Conservation (phyloP, 345 rosid species). For the Ceriops zippeliana region DNA sequence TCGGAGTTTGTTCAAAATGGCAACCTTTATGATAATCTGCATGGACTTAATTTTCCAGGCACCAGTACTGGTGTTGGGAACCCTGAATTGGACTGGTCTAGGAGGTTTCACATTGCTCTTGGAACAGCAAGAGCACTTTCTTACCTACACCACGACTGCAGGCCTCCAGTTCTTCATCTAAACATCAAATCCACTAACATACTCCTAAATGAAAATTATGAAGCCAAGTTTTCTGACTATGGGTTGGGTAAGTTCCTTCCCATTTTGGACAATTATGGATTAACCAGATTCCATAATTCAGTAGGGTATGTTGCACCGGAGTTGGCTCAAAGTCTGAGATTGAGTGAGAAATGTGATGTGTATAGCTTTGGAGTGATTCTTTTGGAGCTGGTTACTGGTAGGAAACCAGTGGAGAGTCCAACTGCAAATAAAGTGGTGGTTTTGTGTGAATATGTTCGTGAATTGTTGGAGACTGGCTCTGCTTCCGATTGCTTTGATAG, state of each 20-base stretch:
- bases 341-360: constrained; percentile 86
- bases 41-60: constrained; percentile 49
- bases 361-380: constrained; percentile 91
- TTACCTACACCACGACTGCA: constrained; percentile 89
- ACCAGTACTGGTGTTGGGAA: constrained; percentile 67
- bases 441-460: constrained; percentile 79
- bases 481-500: constrained; percentile 85
- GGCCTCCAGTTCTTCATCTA: constrained; percentile 86
- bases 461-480: constrained; percentile 63
- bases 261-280: constrained; percentile 71
- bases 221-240: constrained; percentile 80
- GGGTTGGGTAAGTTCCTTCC: constrained; percentile 84
- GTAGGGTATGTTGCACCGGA: constrained; percentile 97
- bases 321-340: constrained; percentile 71
- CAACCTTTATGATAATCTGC: constrained; percentile 75
- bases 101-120: constrained; percentile 81
- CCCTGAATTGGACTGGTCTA: constrained; percentile 69
- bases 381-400: constrained; percentile 84
- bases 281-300: constrained; percentile 72
- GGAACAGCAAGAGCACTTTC: constrained; percentile 87
- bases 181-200: constrained; percentile 86
- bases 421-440: constrained; percentile 57
- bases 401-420: constrained; percentile 89
- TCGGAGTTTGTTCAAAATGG: constrained; percentile 72
- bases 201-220: constrained; percentile 69